Evolutionary conservation across 495 filamentous ascomycete species (phyloP).

Genomic region (Aspergillus coremiiformis): DNA sequence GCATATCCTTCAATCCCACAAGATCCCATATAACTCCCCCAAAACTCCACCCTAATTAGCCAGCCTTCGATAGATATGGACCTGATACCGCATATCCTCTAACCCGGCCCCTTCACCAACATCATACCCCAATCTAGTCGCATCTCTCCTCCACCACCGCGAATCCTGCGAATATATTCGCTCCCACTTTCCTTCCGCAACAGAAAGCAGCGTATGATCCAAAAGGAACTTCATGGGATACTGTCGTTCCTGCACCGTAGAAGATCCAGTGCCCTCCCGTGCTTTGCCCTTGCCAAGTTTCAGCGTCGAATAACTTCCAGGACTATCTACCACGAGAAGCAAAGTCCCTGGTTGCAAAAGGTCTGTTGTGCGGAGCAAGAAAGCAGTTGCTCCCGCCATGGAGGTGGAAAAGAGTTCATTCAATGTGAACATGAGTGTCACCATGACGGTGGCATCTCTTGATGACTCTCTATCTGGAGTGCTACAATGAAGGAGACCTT

Average conservation of each 20-base stretch:
- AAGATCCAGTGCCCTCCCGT: conserved; percentile 1
- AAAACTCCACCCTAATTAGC: background rate
- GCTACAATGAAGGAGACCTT: conserved; percentile 25
- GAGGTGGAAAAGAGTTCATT: conserved; percentile 87
- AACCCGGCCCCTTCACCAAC: conserved; percentile 54
- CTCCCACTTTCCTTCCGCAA: conserved; percentile 54
- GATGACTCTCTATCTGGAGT: background rate
- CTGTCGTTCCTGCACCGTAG: conserved; percentile 45
- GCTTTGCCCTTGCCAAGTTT: conserved; percentile 44
- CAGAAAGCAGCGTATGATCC: conserved; percentile 66
- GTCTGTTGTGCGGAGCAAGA: conserved; percentile 60
- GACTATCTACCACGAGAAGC: conserved; percentile 84
- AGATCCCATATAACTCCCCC: background rate
- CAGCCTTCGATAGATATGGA: conserved; percentile 64
- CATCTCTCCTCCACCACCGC: conserved; percentile 71
- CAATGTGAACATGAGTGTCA: conserved; percentile 90
- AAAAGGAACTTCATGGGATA: conserved; percentile 95
- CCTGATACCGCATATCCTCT: conserved; percentile 92
- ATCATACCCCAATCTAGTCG: conserved; percentile 62
- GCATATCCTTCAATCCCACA: background rate
- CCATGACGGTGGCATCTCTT: conserved; percentile 38
- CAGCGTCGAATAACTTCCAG: conserved; percentile 82
- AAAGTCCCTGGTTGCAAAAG: conserved; percentile 50
- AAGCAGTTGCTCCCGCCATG: conserved; percentile 60
- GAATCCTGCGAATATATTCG: conserved; percentile 66